Evolutionary conservation across 257 asterid genomes (phyloP).

Genomic region (Forsythia viridissima): DNA sequence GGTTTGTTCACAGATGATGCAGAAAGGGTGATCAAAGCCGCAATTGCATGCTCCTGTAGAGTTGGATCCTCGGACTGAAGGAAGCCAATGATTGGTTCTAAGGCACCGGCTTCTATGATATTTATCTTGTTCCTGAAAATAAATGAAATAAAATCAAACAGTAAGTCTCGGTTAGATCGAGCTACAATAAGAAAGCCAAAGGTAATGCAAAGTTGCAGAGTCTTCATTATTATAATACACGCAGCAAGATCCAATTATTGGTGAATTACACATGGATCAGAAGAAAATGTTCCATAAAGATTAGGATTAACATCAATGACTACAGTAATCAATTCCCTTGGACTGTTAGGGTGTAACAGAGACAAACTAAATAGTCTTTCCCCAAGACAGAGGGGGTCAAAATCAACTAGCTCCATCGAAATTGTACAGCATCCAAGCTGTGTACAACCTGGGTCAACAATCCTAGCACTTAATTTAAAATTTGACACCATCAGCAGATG

Average conservation of each 20-base stretch:
- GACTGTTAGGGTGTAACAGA: background rate
- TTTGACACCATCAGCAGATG: background rate
- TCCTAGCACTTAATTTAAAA: background rate
- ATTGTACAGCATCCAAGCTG: background rate
- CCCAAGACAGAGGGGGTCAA: background rate
- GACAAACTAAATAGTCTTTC: background rate
- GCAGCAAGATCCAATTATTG: background rate
- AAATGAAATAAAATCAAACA: background rate
- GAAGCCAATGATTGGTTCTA: slow-evolving; percentile 69
- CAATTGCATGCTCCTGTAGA: slow-evolving; percentile 81
- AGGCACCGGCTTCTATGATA: slow-evolving; percentile 76
- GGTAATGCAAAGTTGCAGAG: background rate
- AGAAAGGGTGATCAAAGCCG: slow-evolving; percentile 82
- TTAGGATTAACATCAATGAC: background rate
- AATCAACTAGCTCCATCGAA: background rate
- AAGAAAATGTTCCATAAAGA: background rate
- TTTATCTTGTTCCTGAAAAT: slow-evolving; percentile 75
- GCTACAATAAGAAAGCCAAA: background rate
- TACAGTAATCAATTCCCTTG: background rate
- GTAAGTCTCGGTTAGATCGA: background rate
- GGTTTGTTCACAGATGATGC: slow-evolving; percentile 89
- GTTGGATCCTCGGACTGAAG: slow-evolving; percentile 59
- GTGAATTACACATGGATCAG: background rate
- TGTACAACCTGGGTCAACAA: background rate
- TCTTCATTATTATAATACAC: background rate